Base-by-base conservation (phyloP, 371 early-diverging fungal species). In the Phascolomyces articulosus region DNA sequence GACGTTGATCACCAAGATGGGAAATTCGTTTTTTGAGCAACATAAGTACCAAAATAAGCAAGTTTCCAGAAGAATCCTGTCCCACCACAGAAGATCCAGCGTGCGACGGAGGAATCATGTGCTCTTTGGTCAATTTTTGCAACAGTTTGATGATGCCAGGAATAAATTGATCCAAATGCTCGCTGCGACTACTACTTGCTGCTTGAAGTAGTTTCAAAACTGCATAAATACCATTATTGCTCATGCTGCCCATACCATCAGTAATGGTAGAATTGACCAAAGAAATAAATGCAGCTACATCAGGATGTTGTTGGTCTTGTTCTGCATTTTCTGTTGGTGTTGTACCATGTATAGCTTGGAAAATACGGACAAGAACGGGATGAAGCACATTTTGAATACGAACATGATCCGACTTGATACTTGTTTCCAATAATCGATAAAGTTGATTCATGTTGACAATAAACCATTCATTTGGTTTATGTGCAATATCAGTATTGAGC, bases 1-100 rank as follows among this genome's bases (percentile, higher is more conserved):
- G 91, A 16, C 99, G 90, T 48, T 92, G 91, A 60, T 98, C 99
- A 34, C 91, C 96, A 40, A 97, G 81, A 38, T 89, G 82, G 1
- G 92, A 84, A 4, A 95, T 87, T 23, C 94, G 85, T 47, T 80
- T 81, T 58, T 93, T 93, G 24, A 97, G 77, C 27, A 97, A 71
- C 27, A 88, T 79, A 4, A 97, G 72, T 9, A 92, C 83, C 65
- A 90, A 75, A 47, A 91, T 82, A 41, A 93, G 65, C 28, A 90
- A 60, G 40, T 86, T 90, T 18, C 85, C 84, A 23, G 85, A 79
- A 1, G 89, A 83, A 57, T 90, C 90, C 26, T 62, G 63, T 2
- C 41, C 38, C 23, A 55, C 51, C 1, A 26, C 65, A 7, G 60
- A 59, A n/a, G 73, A 66, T 3, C 73, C 77, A 11, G 71, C 55